Percentiles rank a stretch among this genome's conserved stretches.
These are phyloP conservation scores for Phytopythium delawarense DNA, from an alignment of 352 stramenopile genomes.

Conservation along the genomic window DNA sequence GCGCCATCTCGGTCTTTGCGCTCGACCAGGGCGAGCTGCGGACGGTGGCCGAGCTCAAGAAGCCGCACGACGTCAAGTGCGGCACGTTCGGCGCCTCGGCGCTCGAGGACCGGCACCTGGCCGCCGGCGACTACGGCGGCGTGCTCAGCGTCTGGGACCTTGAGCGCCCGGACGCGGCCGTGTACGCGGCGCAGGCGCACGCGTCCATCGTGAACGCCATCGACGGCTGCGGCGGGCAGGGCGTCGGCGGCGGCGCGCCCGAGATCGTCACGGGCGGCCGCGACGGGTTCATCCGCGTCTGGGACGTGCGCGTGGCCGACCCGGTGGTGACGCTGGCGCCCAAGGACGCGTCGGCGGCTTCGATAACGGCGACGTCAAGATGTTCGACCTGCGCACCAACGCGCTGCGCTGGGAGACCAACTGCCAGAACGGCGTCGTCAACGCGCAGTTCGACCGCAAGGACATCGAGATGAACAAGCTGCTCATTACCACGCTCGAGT, in stretches of 20 bases:
- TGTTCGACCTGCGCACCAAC: constrained; percentile 95
- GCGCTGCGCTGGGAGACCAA: constrained; percentile 95
- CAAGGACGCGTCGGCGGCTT: constrained; percentile 88
- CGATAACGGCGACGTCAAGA: constrained; percentile 97
- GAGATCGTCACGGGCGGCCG: constrained; percentile 93
- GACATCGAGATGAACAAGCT: constrained; percentile 99
- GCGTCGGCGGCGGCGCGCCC: constrained; percentile 87
- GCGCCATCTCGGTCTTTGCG: constrained; percentile 89
- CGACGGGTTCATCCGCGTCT: constrained; percentile 95
- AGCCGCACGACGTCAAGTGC: constrained; percentile 93
- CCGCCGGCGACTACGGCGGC: constrained; percentile 73
- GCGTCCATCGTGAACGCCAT: constrained; percentile 94
- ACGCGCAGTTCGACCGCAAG: constrained; percentile 93
- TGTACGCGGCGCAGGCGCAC: constrained; percentile 91
- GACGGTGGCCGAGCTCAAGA: constrained; percentile 67
- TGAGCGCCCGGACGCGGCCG: constrained; percentile 62
- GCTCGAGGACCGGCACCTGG: constrained; percentile 86
- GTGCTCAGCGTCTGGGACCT: constrained; percentile 86
- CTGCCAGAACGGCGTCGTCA: constrained; percentile 95
- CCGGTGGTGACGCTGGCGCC: constrained; percentile 92
- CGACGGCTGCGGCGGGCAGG: constrained; percentile 91
- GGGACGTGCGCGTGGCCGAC: constrained; percentile 90
- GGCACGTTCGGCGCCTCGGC: constrained; percentile 93
- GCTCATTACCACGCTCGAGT: constrained; percentile 94
- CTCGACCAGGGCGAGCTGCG: constrained; percentile 87